Base-by-base conservation (phyloP, 2,329 filamentous ascomycete species). In the Alternaria postmessia region DNA sequence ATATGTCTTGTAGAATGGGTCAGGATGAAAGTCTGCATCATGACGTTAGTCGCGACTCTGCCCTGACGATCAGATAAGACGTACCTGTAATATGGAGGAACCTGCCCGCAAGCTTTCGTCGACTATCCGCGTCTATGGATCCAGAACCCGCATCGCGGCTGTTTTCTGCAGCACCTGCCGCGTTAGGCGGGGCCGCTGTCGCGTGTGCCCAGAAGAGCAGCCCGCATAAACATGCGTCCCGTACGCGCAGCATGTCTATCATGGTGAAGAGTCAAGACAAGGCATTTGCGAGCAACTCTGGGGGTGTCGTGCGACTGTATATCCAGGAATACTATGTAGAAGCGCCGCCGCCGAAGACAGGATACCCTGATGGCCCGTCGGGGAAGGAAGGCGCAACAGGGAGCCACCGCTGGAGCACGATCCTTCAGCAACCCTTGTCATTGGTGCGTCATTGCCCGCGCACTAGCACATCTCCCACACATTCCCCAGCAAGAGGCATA, bases 71-170 rank as follows among this genome's bases (percentile, higher is more conserved):
- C 20, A 26, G 28, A 36, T 26, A n/a, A 46, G 41, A 61, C 65
- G 42, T 82, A 94, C 92, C 93, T 80, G 93, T 95, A 69, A 96
- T 91, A 79, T 96, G 93, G 74, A 96, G 84, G 81, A 96, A 96
- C 75, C 87, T 88, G 66, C 93, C 93, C 49, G 78, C 78, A 53
- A 82, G 70, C 48, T 59, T 69, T 42, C 74, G 71, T 47, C 64
- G 65, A 46, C 62, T 59, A 54, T 52, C 59, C 51, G 60, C 54
- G 36, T 59, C 54, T 49, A 56, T 57, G 49, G 54, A 42, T 53
- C 57, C 54, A 52, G 57, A 47, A 47, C 32, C 54, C 53, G 56
- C 36, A 54, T 34, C 26, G 36, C 57, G 57, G 52, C 57, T 59
- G 51, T 54, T 59, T 60, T 55, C 61, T 66, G 65, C 51, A 48